Conservation (phyloP, 1,284 basidiomycete genomes). For the Cutaneotrichosporon sp. region DNA sequence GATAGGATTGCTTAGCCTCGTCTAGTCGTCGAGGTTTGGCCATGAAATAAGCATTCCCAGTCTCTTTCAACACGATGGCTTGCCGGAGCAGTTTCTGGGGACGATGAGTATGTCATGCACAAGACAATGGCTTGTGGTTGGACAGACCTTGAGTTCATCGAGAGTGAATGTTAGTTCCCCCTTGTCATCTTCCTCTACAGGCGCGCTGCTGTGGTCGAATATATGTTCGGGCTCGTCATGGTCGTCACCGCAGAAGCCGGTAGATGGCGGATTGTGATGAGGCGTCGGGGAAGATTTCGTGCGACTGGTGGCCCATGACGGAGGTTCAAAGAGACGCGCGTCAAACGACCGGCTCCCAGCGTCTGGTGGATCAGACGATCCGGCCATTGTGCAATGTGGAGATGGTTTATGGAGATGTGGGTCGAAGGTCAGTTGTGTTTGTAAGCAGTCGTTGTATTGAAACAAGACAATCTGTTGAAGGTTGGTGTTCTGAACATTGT, state of each 20-base stretch:
- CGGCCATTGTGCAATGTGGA: too few species aligned
- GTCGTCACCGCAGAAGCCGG: not conserved
- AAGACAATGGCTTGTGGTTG: too few species aligned
- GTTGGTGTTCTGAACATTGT: too few species aligned
- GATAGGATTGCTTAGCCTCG: slow-evolving; percentile 29
- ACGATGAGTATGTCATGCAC: not conserved
- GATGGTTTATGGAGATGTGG: too few species aligned
- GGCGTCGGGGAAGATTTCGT: not conserved
- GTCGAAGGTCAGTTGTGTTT: too few species aligned
- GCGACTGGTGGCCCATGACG: slow-evolving; percentile 27
- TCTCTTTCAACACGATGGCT: slow-evolving; percentile 26
- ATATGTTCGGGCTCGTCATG: not conserved
- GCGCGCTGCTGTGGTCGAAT: not conserved
- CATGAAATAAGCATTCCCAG: slow-evolving; percentile 39
- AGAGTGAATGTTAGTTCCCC: slow-evolving; percentile 31
- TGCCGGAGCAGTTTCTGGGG: slow-evolving; percentile 24
- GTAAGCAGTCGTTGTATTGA: too few species aligned
- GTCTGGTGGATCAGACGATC: too few species aligned
- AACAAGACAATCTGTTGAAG: too few species aligned
- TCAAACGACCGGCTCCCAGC: slow-evolving; percentile 17
- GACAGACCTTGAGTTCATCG: slow-evolving; percentile 25
- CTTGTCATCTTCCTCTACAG: slow-evolving; percentile 35
- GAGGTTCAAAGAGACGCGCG: slow-evolving; percentile 30
- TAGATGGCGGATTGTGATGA: not conserved
- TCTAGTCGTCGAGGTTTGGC: slow-evolving; percentile 26